These are phyloP conservation scores for Tillandsia leiboldiana DNA, from an alignment of 176 grass and related monocot genomes.

Conservation along the genomic window DNA sequence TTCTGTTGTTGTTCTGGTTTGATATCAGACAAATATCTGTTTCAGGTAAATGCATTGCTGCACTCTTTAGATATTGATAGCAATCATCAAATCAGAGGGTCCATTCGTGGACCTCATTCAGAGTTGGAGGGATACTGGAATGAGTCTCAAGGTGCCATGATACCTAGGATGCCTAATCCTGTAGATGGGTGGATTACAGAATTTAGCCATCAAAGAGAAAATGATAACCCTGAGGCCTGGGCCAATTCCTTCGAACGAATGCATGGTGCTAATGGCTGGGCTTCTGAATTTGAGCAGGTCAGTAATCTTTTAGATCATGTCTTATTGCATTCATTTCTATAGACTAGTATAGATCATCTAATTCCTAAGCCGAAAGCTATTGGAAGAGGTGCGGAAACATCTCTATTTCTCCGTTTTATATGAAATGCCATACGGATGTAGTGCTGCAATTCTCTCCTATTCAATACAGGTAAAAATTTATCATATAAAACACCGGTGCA, in stretches of 20 bases:
- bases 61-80: conserved; percentile 91
- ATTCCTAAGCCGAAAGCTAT: too few relatives aligned
- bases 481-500: too few relatives aligned
- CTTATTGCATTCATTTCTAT: neutral
- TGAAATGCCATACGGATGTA: too few relatives aligned
- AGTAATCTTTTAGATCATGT: conserved; percentile 14
- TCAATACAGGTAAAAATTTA: too few relatives aligned
- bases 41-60: conserved; percentile 85
- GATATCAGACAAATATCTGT: conserved; percentile 22
- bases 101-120: conserved; percentile 54
- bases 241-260: conserved; percentile 82
- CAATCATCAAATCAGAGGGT: conserved; percentile 44
- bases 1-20: conserved; percentile 12
- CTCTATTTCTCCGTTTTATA: too few relatives aligned
- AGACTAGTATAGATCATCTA: neutral
- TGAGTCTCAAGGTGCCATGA: conserved; percentile 64
- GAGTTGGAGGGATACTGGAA: conserved; percentile 97
- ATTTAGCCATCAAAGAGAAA: conserved; percentile 52
- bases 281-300: conserved; percentile 92
- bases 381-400: too few relatives aligned
- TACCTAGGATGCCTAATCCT: conserved; percentile 61
- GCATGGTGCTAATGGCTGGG: conserved; percentile 93
- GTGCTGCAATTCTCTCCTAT: too few relatives aligned
- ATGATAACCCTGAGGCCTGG: conserved; percentile 75
- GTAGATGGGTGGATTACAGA: conserved; percentile 83